Conservation (phyloP, 2,329 filamentous ascomycete genomes). For the Phaeophleospora eucalypticola region DNA sequence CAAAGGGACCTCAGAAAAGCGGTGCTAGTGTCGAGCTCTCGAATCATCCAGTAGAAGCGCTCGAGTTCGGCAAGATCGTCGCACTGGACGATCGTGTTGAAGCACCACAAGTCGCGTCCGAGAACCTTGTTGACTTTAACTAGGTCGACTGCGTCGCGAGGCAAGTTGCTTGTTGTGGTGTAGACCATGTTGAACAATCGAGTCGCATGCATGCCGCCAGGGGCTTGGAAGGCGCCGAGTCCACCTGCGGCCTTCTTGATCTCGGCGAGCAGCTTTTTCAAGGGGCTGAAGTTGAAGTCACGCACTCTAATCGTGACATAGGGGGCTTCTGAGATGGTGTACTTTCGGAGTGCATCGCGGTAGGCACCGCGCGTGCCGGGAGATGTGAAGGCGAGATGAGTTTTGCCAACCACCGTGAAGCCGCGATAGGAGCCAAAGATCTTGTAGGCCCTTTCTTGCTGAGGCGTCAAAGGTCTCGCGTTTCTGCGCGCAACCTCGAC, state of each 20-base stretch:
- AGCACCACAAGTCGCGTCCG: no score
- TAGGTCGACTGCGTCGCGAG: no score
- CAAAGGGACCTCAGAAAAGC: no score
- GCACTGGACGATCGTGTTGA: no score
- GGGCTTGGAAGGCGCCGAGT: neutral
- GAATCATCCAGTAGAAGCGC: no score
- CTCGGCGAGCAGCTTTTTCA: neutral
- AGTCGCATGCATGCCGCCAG: neutral
- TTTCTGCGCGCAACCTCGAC: no score
- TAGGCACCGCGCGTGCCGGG: neutral
- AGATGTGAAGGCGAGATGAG: constrained; percentile 1
- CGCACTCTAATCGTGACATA: neutral
- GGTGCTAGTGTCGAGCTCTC: no score
- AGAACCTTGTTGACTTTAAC: no score
- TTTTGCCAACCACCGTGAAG: constrained; percentile 1
- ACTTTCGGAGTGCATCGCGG: neutral
- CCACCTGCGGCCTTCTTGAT: neutral
- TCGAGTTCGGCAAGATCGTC: no score
- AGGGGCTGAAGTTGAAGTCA: constrained; percentile 8
- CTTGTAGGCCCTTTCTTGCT: neutral
- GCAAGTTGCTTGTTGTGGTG: neutral
- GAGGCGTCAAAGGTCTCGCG: neutral
- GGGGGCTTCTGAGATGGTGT: constrained; percentile 1
- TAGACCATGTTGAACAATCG: neutral
- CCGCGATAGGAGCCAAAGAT: neutral